Percentiles rank a stretch among this genome's conserved stretches.
Conservation (phyloP, 495 filamentous ascomycete species). For the Massariosphaeria phaeospora region DNA sequence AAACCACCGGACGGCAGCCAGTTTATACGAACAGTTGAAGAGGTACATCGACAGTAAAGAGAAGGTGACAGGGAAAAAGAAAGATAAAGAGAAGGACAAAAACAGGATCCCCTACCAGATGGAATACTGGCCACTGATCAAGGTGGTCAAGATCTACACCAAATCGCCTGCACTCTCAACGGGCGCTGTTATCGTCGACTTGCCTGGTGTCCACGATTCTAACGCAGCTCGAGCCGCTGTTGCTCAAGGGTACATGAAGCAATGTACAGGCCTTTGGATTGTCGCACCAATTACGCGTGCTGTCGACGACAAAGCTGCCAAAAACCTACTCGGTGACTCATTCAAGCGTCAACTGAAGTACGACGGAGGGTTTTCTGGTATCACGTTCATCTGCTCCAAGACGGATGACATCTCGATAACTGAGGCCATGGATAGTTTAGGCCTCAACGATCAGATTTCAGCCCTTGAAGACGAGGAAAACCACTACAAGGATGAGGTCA, state of each 20-base stretch:
- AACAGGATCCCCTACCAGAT: constrained; percentile 38
- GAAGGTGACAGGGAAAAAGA: constrained; percentile 42
- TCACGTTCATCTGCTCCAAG: constrained; percentile 66
- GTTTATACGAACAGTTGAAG: constrained; percentile 48
- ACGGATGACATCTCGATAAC: constrained; percentile 59
- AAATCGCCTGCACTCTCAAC: constrained; percentile 54
- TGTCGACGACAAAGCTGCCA: constrained; percentile 62
- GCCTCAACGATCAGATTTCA: constrained; percentile 39
- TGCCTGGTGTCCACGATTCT: constrained; percentile 61
- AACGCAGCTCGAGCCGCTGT: constrained; percentile 61
- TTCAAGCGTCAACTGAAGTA: constrained; percentile 63
- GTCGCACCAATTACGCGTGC: constrained; percentile 62
- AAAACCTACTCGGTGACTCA: constrained; percentile 54
- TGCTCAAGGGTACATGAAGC: constrained; percentile 58
- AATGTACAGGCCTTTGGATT: constrained; percentile 52
- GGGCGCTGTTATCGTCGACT: constrained; percentile 61
- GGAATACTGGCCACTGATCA: constrained; percentile 64
- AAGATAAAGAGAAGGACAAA: constrained; percentile 30
- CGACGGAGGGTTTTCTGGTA: constrained; percentile 46
- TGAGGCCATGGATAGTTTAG: constrained; percentile 47
- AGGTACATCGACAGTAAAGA: constrained; percentile 52
- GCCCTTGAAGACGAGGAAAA: constrained; percentile 40
- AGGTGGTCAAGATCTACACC: constrained; percentile 57
- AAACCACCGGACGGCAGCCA: constrained; percentile 35
- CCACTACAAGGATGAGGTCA: constrained; percentile 37